Evolutionary conservation across 1,284 basidiomycete species (phyloP).

Genomic region (Phlebopus sp.): DNA sequence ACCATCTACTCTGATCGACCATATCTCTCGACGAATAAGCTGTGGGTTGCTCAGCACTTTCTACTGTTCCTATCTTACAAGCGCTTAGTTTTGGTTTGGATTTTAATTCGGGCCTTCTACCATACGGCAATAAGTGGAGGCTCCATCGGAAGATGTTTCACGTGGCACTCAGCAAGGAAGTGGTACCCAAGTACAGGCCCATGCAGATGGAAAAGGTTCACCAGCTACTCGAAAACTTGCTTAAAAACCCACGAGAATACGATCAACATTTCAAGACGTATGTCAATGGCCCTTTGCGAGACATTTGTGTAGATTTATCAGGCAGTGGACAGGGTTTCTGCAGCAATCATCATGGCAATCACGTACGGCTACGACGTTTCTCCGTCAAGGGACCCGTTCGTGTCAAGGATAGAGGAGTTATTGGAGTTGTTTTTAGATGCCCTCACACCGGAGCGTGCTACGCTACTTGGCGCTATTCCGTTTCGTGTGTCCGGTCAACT

Average conservation of each 20-base stretch:
- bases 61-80: conserved; percentile 14
- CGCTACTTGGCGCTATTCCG: conserved; percentile 21
- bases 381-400: conserved; percentile 23
- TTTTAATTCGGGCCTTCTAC: conserved; percentile 27
- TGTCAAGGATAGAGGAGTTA: conserved; percentile 18
- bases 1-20: conserved; percentile 44
- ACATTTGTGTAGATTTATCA: neutral
- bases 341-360: conserved; percentile 24
- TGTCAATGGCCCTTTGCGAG: conserved; percentile 1
- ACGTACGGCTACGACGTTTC: conserved; percentile 27
- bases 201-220: conserved; percentile 19
- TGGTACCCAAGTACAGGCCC: conserved; percentile 8
- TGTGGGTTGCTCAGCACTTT: conserved; percentile 10
- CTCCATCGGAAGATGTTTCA: conserved; percentile 27
- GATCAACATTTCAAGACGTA: conserved; percentile 20
- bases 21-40: conserved; percentile 17
- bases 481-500: conserved; percentile 19
- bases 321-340: conserved; percentile 17
- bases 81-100: conserved; percentile 30
- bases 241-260: conserved; percentile 19
- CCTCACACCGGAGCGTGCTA: conserved; percentile 24
- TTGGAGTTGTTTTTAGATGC: conserved; percentile 10
- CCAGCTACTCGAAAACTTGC: conserved; percentile 23
- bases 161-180: conserved; percentile 15
- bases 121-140: conserved; percentile 25